A percentile compares a stretch with the other conserved stretches of the same genome.
Evolutionary conservation across 495 filamentous ascomycete genomes (phyloP).

Genomic region (Lineolata rhizophorae): DNA sequence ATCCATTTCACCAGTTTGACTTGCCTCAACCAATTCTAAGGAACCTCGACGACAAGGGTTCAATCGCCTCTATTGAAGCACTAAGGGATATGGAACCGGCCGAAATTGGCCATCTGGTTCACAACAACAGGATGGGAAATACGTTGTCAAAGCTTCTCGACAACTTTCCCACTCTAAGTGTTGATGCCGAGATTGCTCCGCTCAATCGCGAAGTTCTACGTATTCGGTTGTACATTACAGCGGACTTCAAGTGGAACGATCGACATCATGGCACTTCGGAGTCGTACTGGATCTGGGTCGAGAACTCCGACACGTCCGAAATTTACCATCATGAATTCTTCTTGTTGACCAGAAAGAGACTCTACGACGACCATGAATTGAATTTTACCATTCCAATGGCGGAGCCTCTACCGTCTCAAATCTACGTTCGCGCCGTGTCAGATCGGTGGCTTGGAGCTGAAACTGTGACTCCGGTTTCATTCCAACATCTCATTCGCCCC

Average conservation of each 20-base stretch:
- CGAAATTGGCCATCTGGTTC: conserved; percentile 80
- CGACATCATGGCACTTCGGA: conserved; percentile 85
- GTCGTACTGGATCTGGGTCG: conserved; percentile 96
- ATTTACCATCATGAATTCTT: conserved; percentile 98
- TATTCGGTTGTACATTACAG: conserved; percentile 61
- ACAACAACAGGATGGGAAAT: conserved; percentile 69
- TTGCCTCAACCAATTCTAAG: conserved; percentile 62
- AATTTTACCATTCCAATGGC: conserved; percentile 94
- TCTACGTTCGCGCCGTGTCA: conserved; percentile 83
- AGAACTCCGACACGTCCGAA: conserved; percentile 92
- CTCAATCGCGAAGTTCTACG: conserved; percentile 85
- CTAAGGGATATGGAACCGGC: conserved; percentile 78
- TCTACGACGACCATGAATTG: conserved; percentile 85
- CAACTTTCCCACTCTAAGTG: conserved; percentile 75
- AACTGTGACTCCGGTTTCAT: conserved; percentile 82
- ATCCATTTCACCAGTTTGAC: conserved; percentile 90
- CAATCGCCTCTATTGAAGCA: conserved; percentile 50
- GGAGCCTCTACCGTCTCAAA: conserved; percentile 81
- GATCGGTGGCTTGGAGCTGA: conserved; percentile 97
- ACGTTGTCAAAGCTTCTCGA: conserved; percentile 60
- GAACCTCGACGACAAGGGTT: conserved; percentile 56
- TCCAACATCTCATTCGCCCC: conserved; percentile 91
- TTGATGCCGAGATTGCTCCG: conserved; percentile 88
- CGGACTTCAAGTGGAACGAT: conserved; percentile 92
- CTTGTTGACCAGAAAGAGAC: conserved; percentile 68